Base-by-base conservation (phyloP, 78 protist genomes). In the Polysphondylium violaceum region DNA sequence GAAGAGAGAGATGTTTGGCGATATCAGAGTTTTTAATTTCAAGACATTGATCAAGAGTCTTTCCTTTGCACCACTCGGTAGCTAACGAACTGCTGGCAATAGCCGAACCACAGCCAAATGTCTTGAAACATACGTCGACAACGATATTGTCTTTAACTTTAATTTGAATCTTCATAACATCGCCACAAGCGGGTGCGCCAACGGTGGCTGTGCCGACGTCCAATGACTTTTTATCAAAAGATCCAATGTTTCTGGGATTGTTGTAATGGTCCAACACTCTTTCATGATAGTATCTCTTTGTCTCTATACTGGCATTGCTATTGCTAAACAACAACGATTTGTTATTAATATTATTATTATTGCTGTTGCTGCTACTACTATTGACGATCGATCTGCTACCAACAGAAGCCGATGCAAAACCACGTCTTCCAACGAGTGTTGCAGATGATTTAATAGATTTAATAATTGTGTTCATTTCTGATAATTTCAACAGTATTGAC, bases 41-140 rank as follows among this genome's bases (percentile, higher is more conserved):
- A 0, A 64, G 31, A 11, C 96, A 97, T 60, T 98, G 97, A 38
- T 97, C 98, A 31, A 98, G 27, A 1, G 93, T 65, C 96, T 93
- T 97, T 11, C 99, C 99, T 65, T 93, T 96, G 60, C 98, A 53
- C 95, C 95, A 93, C 78, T 93, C 95, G 53, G 95, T 86, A 8
- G 95, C 95, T 6, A 92, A 56, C 51, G 96, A 94, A 36, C 92
- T 58, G 47, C 92, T 36, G 19, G 99, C 99, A 55, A 98, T 97
- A 36, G 99, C 99, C 0, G 99, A 96, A 8, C 99, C 99, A 89
- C 99, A 99, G 4, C 99, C 99, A 35, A 98, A 99, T 6, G 99
- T 97, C 94, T 97, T 95, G 94, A 96, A 98, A 58, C 56, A 50
- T 11, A 96, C 97, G n/a, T 97, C 96, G 2, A 94, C 86, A 27